These are phyloP conservation scores for Malus hybrid DNA, from an alignment of 331 rosid genomes.

Conservation along the genomic window DNA sequence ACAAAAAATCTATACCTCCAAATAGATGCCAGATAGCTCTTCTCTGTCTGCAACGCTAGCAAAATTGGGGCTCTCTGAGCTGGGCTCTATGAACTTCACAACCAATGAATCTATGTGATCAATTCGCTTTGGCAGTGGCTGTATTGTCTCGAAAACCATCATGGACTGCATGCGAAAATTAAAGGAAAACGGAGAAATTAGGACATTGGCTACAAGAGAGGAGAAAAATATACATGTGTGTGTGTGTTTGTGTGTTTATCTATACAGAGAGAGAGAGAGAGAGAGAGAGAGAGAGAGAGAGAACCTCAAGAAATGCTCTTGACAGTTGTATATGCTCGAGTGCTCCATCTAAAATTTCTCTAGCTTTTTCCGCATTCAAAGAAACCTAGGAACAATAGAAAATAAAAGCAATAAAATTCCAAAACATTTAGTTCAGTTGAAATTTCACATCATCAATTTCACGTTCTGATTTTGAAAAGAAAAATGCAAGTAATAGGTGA, in stretches of 20 bases:
- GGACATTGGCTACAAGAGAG: neutral
- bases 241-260: neutral
- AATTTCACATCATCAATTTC: neutral
- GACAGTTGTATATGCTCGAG: conserved; percentile 66
- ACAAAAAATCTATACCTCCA: conserved; percentile 51
- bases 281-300: neutral
- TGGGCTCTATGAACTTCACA: conserved; percentile 65
- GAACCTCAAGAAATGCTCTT: conserved; percentile 83
- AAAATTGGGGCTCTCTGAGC: conserved; percentile 41
- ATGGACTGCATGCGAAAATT: conserved; percentile 51
- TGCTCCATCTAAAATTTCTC: conserved; percentile 63
- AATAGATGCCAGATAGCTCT: conserved; percentile 77
- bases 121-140: conserved; percentile 57
- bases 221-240: neutral
- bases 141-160: conserved; percentile 88
- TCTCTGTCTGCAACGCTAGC: conserved; percentile 73
- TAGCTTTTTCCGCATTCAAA: conserved; percentile 75
- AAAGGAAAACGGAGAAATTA: conserved; percentile 5
- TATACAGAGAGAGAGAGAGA: neutral
- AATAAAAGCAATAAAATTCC: too few species aligned
- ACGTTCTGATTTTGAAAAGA: neutral
- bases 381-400: conserved; percentile 47
- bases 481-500: neutral
- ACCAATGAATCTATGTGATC: conserved; percentile 72
- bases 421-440: too few species aligned